phyloP scores from a whole-genome alignment of 2,329 filamentous ascomycete genomes.

The Talaromyces atroroseus region DNA sequence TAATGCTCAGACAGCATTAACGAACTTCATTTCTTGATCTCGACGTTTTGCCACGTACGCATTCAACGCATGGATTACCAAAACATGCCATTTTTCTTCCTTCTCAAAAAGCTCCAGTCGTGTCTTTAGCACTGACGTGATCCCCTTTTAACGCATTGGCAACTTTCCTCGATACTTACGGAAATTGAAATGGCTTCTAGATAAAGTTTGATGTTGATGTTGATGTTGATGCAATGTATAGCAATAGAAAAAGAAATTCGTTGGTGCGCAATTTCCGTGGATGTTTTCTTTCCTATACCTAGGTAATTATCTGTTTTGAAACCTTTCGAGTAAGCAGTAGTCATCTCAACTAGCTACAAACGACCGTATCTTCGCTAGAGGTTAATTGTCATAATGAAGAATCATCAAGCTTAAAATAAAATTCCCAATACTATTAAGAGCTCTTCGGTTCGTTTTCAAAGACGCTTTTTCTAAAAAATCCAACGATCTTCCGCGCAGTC shows the following conservation, averaged over 20 bases:
- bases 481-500: conserved; percentile 66
- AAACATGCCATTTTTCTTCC: background rate
- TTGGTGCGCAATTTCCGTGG: background rate
- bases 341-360: too few species aligned
- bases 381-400: background rate
- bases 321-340: background rate
- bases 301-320: background rate
- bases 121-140: background rate
- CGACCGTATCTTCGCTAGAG: background rate
- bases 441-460: conserved; percentile 38
- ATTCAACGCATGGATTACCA: conserved; percentile 6
- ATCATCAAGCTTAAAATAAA: background rate
- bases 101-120: conserved; percentile 4
- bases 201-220: background rate
- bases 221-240: conserved; percentile 5
- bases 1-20: conserved; percentile 5
- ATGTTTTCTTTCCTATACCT: background rate
- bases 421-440: background rate
- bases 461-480: conserved; percentile 70
- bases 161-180: background rate
- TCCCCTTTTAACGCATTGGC: background rate
- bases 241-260: conserved; percentile 5
- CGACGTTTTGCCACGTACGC: conserved; percentile 4
- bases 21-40: conserved; percentile 3
- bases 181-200: background rate